phyloP scores from a whole-genome alignment of 2,329 filamentous ascomycete species.

The Geosmithia putterillii region DNA sequence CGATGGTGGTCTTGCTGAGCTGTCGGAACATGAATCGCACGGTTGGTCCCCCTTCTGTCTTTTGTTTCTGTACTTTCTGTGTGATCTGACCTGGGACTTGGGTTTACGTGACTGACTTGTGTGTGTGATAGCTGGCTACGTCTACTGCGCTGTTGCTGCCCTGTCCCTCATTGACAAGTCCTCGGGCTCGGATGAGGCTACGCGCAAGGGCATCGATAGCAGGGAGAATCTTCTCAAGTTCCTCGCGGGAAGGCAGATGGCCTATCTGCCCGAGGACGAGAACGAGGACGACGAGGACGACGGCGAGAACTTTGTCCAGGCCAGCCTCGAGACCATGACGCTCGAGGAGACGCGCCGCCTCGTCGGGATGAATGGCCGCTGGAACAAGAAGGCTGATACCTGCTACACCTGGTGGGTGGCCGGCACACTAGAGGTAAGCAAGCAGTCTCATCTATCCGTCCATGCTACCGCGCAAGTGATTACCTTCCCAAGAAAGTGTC shows the following conservation, averaged over 20 bases:
- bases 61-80: background rate
- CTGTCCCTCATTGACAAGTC: conserved; percentile 63
- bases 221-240: conserved; percentile 30
- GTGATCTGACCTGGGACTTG: background rate
- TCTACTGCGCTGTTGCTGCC: conserved; percentile 75
- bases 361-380: conserved; percentile 78
- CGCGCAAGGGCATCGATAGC: conserved; percentile 21
- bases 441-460: too few relatives aligned
- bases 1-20: conserved; percentile 75
- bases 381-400: conserved; percentile 86
- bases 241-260: conserved; percentile 53
- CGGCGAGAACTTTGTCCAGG: conserved; percentile 23
- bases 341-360: conserved; percentile 23
- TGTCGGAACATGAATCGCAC: conserved; percentile 70
- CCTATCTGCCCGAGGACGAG: conserved; percentile 36
- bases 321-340: conserved; percentile 19
- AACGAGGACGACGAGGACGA: conserved; percentile 30
- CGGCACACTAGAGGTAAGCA: conserved; percentile 43
- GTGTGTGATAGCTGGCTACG: conserved; percentile 60
- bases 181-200: conserved; percentile 14
- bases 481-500: background rate
- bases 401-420: conserved; percentile 93
- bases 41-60: conserved; percentile 32
- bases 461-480: background rate
- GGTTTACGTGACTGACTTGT: too few relatives aligned